Evolutionary conservation across 2,329 filamentous ascomycete species (phyloP), one percentile per base, ranked within the genome.

Genomic region (Furcasterigmium sp.): DNA sequence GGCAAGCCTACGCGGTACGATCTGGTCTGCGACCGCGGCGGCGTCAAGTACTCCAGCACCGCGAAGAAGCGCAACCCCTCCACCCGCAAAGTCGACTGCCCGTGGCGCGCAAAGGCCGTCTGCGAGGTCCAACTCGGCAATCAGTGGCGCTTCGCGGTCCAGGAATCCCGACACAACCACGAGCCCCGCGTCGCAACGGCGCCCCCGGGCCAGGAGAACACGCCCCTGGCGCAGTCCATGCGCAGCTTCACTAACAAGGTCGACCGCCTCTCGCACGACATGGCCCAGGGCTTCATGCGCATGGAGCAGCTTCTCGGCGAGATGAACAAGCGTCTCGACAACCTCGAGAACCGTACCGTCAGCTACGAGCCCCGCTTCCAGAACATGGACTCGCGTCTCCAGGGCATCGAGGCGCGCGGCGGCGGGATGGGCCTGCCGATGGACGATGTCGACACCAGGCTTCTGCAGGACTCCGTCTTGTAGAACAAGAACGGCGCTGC

Each of bases 1-100:
- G 73, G 75, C 46, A 80, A 80, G 52, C 76, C 78, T 1, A 81
- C 78, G 17, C 73, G 78, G 14, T 82, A 80, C 60, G 78, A 82
- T 49, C 66, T 82, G 10, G 78, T 82, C 26, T 82, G 78, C 60
- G 78, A 82, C 51, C 76, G 78, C 32, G 78, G 78, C 42, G 78
- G 78, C 47, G 78, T 82, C 56, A 82, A 81, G 61, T 82, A 82
- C 62, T 79, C 68, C 63, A 81, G 77, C 60, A 82, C 78, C 2
- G 78, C 78, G 8, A 81, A 81, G 68, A 82, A 81, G 64, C 73
- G 78, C 44, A 81, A 79, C 52, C 78, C 78, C 2, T 80, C 75
- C 42, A 82, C 78, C 35, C 76, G 78, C 56, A 82, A 82, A 61
- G 76, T 82, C 43, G 78, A 82, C 57, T 82, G 78, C 44, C 78